phyloP scores from a whole-genome alignment of 371 early-diverging fungal species.

The Nematocida minor region DNA sequence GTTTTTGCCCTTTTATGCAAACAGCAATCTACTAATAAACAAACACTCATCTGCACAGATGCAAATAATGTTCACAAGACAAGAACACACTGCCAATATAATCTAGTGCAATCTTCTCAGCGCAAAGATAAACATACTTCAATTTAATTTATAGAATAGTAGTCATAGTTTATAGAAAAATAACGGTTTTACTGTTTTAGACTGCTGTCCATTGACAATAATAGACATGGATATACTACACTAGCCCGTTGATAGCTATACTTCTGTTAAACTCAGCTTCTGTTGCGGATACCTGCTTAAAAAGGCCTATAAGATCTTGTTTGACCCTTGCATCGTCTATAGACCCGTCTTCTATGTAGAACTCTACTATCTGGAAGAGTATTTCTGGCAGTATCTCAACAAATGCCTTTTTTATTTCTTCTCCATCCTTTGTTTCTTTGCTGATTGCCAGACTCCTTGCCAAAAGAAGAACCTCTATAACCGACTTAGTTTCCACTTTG shows the following conservation, averaged over 20 bases:
- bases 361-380: neutral
- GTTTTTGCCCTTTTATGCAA: too few relatives aligned
- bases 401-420: constrained; percentile 3
- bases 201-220: neutral
- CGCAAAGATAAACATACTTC: too few relatives aligned
- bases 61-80: too few relatives aligned
- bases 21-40: neutral
- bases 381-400: constrained; percentile 4
- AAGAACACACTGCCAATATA: too few relatives aligned
- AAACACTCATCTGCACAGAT: too few relatives aligned
- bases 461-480: constrained; percentile 11
- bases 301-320: neutral
- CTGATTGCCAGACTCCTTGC: constrained; percentile 6
- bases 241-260: neutral
- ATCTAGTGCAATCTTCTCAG: too few relatives aligned
- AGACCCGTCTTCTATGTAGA: neutral
- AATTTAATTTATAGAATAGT: too few relatives aligned
- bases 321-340: neutral
- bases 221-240: neutral
- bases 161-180: too few relatives aligned
- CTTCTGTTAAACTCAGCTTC: constrained; percentile 5
- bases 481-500: neutral
- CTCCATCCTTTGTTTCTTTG: neutral
- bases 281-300: neutral
- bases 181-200: neutral